Base-by-base conservation (phyloP, 352 stramenopile species). In the Phytopythium vexans region DNA sequence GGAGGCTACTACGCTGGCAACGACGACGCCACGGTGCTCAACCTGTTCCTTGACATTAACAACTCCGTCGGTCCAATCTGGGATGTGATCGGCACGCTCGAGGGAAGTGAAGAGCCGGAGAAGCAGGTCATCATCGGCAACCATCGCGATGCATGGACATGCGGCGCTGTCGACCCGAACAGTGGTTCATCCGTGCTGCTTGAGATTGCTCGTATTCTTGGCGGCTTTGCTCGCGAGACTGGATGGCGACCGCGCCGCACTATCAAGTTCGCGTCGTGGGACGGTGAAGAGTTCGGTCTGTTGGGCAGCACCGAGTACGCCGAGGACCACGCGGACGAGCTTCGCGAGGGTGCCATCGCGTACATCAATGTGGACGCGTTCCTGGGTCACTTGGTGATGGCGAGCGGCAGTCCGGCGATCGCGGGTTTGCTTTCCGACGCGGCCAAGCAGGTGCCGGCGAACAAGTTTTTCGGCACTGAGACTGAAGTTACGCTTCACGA, bases 131-230 rank as follows among this genome's bases (percentile, higher is more conserved):
- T 92, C 10, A 57, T 92, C 9, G 79, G 82, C 16, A 94, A 92
- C 56, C 84, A 94, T 41, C 71, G 84, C 9, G 84, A 94, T 64
- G 84, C 84, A 4, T 94, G 84, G 84, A 70, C 88, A 6, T 87
- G 76, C 54, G 79, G 77, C 10, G 79, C 76, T 8, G 61, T 64
- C 10, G 78, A 89, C 62, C 79, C 79, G 4, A 84, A 85, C 58
- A 72, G 50, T n/a, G 79, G 76, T 5, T 87, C 82, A 4, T 72
- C 77, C 0, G 53, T 67, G 4, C 55, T 92, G 39, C 50, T 92
- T 6, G 83, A 94, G 50, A 66, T 92, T 6, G 83, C 75, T 1
- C 67, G 68, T n/a, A 67, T 64, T 2, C 61, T 90, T 33, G 72
- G 74, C 15, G 52, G 58, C 33, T 60, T 93, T 7, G 45, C 33